These are phyloP conservation scores for Tubosaeta brunneosetosa DNA, from an alignment of 768 basidiomycete species.

Conservation along the genomic window DNA sequence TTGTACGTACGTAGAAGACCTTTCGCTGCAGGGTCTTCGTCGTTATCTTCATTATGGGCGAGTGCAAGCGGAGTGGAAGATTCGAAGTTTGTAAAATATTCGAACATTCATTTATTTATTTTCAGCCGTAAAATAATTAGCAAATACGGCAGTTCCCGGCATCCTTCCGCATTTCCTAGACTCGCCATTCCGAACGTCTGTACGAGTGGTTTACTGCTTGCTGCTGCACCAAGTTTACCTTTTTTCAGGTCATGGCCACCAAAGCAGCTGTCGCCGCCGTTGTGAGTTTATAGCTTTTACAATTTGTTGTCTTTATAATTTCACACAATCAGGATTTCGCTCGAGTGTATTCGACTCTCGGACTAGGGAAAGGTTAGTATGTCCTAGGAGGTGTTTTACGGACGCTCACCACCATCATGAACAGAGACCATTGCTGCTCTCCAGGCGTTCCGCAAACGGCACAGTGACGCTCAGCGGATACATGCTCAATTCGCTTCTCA, in stretches of 20 bases:
- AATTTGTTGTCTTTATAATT: background rate
- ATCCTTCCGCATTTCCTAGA: slow-evolving; percentile 10
- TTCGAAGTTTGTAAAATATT: background rate
- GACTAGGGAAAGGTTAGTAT: slow-evolving; percentile 75
- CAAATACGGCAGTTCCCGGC: slow-evolving; percentile 29
- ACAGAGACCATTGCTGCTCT: slow-evolving; percentile 86
- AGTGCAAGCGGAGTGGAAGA: background rate
- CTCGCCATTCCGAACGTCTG: slow-evolving; percentile 15
- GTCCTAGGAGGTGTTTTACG: background rate
- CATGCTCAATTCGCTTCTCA: slow-evolving; percentile 57
- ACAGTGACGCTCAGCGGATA: slow-evolving; percentile 81
- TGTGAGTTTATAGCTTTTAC: slow-evolving; percentile 32
- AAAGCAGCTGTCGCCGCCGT: slow-evolving; percentile 69
- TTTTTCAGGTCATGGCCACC: slow-evolving; percentile 51
- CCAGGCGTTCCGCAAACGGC: slow-evolving; percentile 95
- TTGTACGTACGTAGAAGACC: slow-evolving; percentile 64
- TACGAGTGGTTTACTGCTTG: slow-evolving; percentile 8
- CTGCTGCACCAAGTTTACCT: background rate
- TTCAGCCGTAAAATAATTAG: background rate
- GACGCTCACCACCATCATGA: slow-evolving; percentile 3
- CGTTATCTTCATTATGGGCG: slow-evolving; percentile 77
- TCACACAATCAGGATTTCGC: slow-evolving; percentile 62
- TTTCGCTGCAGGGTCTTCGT: slow-evolving; percentile 95
- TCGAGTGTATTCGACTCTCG: slow-evolving; percentile 76
- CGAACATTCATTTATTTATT: background rate